phyloP scores from a whole-genome alignment of 805 yeast species.

The Ogataea pini region DNA sequence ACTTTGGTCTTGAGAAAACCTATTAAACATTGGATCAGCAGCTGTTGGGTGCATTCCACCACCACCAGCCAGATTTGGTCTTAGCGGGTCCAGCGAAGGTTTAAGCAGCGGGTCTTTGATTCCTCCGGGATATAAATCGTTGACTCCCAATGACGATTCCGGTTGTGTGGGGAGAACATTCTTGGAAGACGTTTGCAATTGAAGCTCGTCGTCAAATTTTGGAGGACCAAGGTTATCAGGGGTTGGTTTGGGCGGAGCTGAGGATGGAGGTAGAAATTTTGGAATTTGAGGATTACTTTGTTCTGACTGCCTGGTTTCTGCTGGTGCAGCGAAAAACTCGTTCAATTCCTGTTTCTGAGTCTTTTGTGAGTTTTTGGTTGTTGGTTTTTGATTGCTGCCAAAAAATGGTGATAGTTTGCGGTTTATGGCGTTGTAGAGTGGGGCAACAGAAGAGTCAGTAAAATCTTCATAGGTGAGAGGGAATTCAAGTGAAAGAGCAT shows the following conservation, averaged over 20 bases:
- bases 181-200: constrained; percentile 27
- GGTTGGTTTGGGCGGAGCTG: constrained; percentile 15
- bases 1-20: constrained; percentile 26
- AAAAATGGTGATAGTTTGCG: constrained; percentile 7
- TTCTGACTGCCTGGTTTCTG: neutral
- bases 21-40: constrained; percentile 50
- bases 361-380: neutral
- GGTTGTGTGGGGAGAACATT: constrained; percentile 14
- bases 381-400: neutral
- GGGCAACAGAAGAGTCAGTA: neutral
- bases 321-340: neutral
- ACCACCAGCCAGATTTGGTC: constrained; percentile 19
- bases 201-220: constrained; percentile 54
- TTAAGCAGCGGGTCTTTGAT: constrained; percentile 41
- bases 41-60: constrained; percentile 59
- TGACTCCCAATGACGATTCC: constrained; percentile 41
- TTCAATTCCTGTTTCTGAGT: neutral
- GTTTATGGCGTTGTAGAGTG: neutral
- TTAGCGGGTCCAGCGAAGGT: constrained; percentile 46
- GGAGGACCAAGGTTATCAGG: constrained; percentile 43
- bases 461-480: constrained; percentile 5
- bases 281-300: neutral
- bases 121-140: constrained; percentile 51
- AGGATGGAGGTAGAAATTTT: neutral
- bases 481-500: neutral